phyloP scores from a whole-genome alignment of 73 alveolate species.

The Symbiodinium pilosum region DNA sequence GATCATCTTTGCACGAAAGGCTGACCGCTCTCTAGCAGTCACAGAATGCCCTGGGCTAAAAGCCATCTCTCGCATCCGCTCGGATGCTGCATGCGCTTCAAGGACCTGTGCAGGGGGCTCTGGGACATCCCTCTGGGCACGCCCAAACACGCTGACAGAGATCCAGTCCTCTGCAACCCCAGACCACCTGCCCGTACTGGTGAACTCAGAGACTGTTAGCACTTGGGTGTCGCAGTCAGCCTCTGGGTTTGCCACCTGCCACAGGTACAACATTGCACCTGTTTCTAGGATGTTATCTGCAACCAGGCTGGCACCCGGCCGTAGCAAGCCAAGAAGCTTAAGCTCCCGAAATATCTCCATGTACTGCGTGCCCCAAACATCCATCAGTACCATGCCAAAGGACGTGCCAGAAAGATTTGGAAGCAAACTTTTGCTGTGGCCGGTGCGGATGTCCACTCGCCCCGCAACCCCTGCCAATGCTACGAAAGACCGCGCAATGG shows the following conservation, averaged over 20 bases:
- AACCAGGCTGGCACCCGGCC: not conserved
- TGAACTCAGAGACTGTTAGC: not conserved
- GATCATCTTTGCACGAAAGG: not conserved
- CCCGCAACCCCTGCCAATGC: not conserved
- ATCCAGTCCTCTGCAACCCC: constrained; percentile 1
- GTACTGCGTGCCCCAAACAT: not conserved
- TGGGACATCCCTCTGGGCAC: not conserved
- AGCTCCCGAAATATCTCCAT: not conserved
- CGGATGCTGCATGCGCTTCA: not conserved
- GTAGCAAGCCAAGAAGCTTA: not conserved
- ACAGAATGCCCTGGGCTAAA: not conserved
- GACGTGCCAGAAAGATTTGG: not conserved
- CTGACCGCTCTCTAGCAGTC: not conserved
- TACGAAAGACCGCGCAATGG: not conserved
- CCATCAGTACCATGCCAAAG: not conserved
- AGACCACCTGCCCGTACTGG: not conserved
- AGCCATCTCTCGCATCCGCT: constrained; percentile 5
- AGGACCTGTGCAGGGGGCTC: not conserved
- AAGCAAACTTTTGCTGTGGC: not conserved
- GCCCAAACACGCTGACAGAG: not conserved
- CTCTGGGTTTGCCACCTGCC: not conserved
- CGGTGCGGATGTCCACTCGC: not conserved
- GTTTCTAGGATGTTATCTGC: not conserved
- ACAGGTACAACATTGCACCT: not conserved
- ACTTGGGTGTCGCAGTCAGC: not conserved